A percentile compares a stretch with the other conserved stretches of the same genome.
Conservation (phyloP, 2,329 filamentous ascomycete genomes). For the Sclerotinia sclerotiorum region DNA sequence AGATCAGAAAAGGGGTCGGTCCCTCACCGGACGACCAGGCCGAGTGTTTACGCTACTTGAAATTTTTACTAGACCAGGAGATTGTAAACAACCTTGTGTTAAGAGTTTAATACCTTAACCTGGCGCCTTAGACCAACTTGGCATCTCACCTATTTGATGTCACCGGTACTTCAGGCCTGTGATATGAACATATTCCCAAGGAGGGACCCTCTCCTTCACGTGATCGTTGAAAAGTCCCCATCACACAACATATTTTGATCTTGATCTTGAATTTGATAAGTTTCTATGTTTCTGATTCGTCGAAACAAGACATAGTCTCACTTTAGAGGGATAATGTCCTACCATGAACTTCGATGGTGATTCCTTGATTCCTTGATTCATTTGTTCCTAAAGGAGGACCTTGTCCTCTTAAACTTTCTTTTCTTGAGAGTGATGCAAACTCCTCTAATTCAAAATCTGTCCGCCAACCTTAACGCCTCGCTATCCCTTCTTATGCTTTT, state of each 20-base stretch:
- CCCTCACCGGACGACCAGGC: too few relatives aligned
- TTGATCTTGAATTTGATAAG: neutral
- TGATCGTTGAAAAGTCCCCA: neutral
- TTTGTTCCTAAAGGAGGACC: neutral
- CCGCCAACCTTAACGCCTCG: slow-evolving; percentile 13
- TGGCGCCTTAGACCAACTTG: slow-evolving; percentile 21
- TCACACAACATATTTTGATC: neutral
- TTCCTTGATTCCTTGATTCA: neutral
- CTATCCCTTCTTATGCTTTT: neutral
- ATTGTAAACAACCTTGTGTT: slow-evolving; percentile 1
- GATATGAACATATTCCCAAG: neutral
- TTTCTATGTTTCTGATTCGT: neutral
- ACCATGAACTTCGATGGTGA: neutral
- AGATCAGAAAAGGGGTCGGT: too few relatives aligned
- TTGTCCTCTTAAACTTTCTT: neutral
- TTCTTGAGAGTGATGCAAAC: neutral
- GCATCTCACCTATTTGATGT: slow-evolving; percentile 3
- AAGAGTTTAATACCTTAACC: slow-evolving; percentile 9
- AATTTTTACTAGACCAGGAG: slow-evolving; percentile 17
- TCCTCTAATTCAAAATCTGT: neutral
- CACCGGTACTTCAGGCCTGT: fast-evolving
- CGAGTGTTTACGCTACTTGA: too few relatives aligned
- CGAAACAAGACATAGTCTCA: neutral
- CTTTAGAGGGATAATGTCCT: neutral
- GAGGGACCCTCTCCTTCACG: neutral